A percentile compares a stretch with the other conserved stretches of the same genome.
Conservation (phyloP, 208 protist genomes). For the Wallacemonas sp. region DNA sequence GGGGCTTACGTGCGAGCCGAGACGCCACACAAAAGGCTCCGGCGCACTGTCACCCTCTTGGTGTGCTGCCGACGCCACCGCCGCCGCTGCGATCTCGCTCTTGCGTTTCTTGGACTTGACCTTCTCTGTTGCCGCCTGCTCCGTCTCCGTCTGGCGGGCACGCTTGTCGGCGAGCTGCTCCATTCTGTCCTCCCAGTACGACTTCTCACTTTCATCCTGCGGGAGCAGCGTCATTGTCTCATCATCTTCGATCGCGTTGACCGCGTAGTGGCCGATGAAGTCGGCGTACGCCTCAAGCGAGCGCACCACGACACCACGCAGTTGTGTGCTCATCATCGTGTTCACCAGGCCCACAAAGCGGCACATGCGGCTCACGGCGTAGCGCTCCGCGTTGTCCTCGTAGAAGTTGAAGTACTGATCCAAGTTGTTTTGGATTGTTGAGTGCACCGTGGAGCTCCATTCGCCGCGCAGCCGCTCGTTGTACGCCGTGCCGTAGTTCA, state of each 20-base stretch:
- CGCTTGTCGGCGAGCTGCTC: conserved; percentile 7
- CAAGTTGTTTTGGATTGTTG: conserved; percentile 93
- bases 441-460: conserved; percentile 90
- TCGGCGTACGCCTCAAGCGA: conserved; percentile 79
- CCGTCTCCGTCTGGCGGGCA: background rate
- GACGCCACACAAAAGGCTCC: conserved; percentile 55
- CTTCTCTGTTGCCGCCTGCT: conserved; percentile 10
- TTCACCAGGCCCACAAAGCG: conserved; percentile 92
- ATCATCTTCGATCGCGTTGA: conserved; percentile 8
- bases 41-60: conserved; percentile 12
- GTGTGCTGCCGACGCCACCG: background rate
- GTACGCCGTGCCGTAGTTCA: conserved; percentile 49
- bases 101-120: conserved; percentile 20
- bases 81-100: conserved; percentile 14
- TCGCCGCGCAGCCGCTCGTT: conserved; percentile 87
- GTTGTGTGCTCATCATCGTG: conserved; percentile 88
- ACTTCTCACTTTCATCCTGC: conserved; percentile 63
- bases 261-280: conserved; percentile 71
- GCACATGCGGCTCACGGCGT: conserved; percentile 79
- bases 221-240: conserved; percentile 56
- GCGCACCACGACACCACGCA: conserved; percentile 71
- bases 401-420: conserved; percentile 94
- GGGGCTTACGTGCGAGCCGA: conserved; percentile 44
- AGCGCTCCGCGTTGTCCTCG: conserved; percentile 89
- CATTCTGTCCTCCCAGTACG: conserved; percentile 56